Conservation (phyloP, 257 asterid species). For the Solanum okadae region DNA sequence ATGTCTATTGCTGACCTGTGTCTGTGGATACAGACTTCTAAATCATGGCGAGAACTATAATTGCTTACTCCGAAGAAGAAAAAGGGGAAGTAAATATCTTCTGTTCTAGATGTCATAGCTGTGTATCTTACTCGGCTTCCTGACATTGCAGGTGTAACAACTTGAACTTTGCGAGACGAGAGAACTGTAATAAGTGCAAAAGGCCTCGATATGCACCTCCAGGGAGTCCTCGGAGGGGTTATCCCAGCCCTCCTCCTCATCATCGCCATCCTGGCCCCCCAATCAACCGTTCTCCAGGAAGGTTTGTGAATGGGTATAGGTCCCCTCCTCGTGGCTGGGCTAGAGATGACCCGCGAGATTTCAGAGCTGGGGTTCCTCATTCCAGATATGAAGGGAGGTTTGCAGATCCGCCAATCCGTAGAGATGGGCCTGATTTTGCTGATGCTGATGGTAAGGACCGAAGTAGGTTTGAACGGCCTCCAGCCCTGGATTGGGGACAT, state of each 20-base stretch:
- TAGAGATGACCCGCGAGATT: conserved; percentile 55
- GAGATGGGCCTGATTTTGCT: conserved; percentile 35
- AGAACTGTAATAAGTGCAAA: conserved; percentile 80
- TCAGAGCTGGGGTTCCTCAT: conserved; percentile 45
- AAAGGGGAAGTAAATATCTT: neutral
- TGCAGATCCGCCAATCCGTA: conserved; percentile 35
- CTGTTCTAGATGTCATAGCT: neutral
- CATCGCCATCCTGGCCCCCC: conserved; percentile 41
- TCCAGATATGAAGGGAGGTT: conserved; percentile 56
- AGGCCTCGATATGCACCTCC: conserved; percentile 49
- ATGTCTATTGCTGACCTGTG: neutral
- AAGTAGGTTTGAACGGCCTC: conserved; percentile 47
- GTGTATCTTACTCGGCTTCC: conserved; percentile 1
- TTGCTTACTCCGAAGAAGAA: neutral
- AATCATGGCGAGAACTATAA: neutral
- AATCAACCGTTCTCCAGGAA: conserved; percentile 45
- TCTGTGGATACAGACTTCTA: neutral
- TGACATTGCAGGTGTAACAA: conserved; percentile 59
- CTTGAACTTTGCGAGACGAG: conserved; percentile 87
- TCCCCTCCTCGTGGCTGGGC: conserved; percentile 82
- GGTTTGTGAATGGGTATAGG: conserved; percentile 41
- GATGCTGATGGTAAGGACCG: conserved; percentile 47
- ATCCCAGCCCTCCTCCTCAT: conserved; percentile 35
- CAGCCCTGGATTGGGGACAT: conserved; percentile 44
- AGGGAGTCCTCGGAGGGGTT: conserved; percentile 57